phyloP scores from a whole-genome alignment of 345 rosid genomes.

The Lumnitzera racemosa region DNA sequence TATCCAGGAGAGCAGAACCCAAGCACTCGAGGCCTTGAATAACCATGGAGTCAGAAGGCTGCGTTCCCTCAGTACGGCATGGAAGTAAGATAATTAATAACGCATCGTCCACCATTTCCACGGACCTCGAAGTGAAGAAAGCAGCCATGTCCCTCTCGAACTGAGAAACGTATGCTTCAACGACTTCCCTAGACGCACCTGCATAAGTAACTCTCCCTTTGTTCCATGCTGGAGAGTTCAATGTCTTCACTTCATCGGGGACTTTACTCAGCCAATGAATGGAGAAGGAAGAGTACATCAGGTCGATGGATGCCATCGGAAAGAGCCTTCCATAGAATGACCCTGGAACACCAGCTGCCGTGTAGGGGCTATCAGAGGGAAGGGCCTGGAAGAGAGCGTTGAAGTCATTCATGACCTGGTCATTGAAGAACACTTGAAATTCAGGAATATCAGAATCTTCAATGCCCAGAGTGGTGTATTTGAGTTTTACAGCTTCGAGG shows the following conservation, averaged over 20 bases:
- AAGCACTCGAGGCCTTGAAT: not conserved
- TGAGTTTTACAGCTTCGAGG: conserved; percentile 19
- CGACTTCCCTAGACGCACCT: conserved; percentile 4
- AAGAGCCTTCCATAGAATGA: conserved; percentile 26
- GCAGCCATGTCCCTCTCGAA: conserved; percentile 7
- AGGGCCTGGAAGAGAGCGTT: conserved; percentile 33
- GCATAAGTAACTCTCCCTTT: conserved; percentile 10
- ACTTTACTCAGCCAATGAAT: conserved; percentile 26
- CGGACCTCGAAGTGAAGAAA: conserved; percentile 8
- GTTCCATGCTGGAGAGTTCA: conserved; percentile 15
- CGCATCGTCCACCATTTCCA: conserved; percentile 12
- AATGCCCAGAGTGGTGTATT: conserved; percentile 5
- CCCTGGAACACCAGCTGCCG: conserved; percentile 26
- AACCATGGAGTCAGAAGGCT: not conserved
- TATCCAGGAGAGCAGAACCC: conserved; percentile 3
- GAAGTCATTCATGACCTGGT: conserved; percentile 31
- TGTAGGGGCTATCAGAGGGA: conserved; percentile 17
- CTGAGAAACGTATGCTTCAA: conserved; percentile 8
- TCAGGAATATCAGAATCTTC: conserved; percentile 7
- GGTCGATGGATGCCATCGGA: conserved; percentile 20
- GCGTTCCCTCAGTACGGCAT: conserved; percentile 4
- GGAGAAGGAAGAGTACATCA: conserved; percentile 21
- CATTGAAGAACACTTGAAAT: conserved; percentile 36
- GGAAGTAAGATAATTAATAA: conserved; percentile 11
- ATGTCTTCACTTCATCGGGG: conserved; percentile 17